Conservation (phyloP, 345 rosid genomes). For the Draba incana region DNA sequence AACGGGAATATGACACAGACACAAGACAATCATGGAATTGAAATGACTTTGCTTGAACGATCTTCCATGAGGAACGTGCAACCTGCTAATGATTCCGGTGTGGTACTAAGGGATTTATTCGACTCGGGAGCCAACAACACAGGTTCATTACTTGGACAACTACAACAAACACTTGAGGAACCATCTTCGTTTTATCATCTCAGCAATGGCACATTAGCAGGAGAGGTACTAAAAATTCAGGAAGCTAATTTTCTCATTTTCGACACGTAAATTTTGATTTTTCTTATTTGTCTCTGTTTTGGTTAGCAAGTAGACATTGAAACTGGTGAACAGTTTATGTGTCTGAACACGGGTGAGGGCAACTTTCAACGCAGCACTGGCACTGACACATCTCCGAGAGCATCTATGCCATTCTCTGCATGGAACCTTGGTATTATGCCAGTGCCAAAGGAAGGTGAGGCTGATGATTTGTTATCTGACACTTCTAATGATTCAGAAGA, state of each 20-base stretch:
- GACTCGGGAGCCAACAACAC: slow-evolving; percentile 64
- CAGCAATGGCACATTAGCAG: slow-evolving; percentile 51
- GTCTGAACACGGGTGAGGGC: slow-evolving; percentile 56
- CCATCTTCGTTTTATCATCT: slow-evolving; percentile 59
- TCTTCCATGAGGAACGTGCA: slow-evolving; percentile 63
- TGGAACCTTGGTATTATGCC: slow-evolving; percentile 60
- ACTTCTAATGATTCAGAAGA: slow-evolving; percentile 67
- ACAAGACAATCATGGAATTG: slow-evolving; percentile 61
- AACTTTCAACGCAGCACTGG: slow-evolving; percentile 52
- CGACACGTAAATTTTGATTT: background rate
- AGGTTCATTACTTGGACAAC: slow-evolving; percentile 67
- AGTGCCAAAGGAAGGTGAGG: slow-evolving; percentile 46
- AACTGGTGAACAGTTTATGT: slow-evolving; percentile 53
- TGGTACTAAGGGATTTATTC: slow-evolving; percentile 80
- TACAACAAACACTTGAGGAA: slow-evolving; percentile 60
- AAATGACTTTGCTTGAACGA: slow-evolving; percentile 67
- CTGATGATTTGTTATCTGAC: slow-evolving; percentile 44
- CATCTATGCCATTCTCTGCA: slow-evolving; percentile 46
- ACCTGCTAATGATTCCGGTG: slow-evolving; percentile 62
- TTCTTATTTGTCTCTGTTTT: slow-evolving; percentile 15
- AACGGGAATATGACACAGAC: slow-evolving; percentile 51
- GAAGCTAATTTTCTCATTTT: slow-evolving; percentile 5
- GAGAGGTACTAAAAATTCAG: slow-evolving; percentile 58
- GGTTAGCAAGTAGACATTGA: slow-evolving; percentile 59
- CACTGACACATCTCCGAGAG: slow-evolving; percentile 46